Percentiles rank a stretch among this genome's conserved stretches.
These are phyloP conservation scores for Phylloporus arenicola DNA, from an alignment of 768 basidiomycete genomes.

Conservation along the genomic window DNA sequence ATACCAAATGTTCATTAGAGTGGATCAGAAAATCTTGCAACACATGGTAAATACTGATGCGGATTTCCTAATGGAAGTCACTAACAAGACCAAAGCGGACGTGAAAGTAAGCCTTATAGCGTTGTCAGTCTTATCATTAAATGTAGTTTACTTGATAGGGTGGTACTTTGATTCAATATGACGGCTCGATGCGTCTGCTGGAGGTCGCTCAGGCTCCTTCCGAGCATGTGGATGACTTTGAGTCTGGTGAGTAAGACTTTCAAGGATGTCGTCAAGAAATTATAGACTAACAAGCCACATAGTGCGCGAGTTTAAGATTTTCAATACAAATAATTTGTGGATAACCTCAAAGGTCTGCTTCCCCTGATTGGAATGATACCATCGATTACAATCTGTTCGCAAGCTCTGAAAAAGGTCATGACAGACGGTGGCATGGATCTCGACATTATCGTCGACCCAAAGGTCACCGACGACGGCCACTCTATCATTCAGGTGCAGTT, in stretches of 20 bases:
- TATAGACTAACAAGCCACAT: conserved; percentile 1
- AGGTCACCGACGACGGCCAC: conserved; percentile 80
- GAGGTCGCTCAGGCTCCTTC: conserved; percentile 72
- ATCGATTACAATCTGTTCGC: not conserved
- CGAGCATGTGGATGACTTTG: conserved; percentile 71
- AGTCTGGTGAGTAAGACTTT: conserved; percentile 41
- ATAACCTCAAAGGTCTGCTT: conserved; percentile 63
- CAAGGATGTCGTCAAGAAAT: not conserved
- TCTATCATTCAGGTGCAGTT: conserved; percentile 66
- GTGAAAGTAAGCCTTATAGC: conserved; percentile 34
- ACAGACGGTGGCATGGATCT: conserved; percentile 81
- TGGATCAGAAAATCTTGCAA: conserved; percentile 77
- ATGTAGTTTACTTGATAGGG: conserved; percentile 38
- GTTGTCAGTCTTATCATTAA: not conserved
- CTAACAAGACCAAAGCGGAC: conserved; percentile 94
- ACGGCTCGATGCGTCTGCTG: conserved; percentile 61
- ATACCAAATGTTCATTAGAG: conserved; percentile 36
- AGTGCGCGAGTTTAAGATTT: conserved; percentile 91
- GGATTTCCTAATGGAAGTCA: conserved; percentile 94
- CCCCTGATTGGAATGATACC: not conserved
- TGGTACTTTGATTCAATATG: conserved; percentile 87
- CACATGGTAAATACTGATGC: conserved; percentile 79
- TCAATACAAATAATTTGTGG: conserved; percentile 85
- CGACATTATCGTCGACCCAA: conserved; percentile 93
- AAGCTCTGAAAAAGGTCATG: conserved; percentile 88